These are phyloP conservation scores for Psophocarpus tetragonolobus DNA, from an alignment of 306 rosid genomes.

Conservation along the genomic window DNA sequence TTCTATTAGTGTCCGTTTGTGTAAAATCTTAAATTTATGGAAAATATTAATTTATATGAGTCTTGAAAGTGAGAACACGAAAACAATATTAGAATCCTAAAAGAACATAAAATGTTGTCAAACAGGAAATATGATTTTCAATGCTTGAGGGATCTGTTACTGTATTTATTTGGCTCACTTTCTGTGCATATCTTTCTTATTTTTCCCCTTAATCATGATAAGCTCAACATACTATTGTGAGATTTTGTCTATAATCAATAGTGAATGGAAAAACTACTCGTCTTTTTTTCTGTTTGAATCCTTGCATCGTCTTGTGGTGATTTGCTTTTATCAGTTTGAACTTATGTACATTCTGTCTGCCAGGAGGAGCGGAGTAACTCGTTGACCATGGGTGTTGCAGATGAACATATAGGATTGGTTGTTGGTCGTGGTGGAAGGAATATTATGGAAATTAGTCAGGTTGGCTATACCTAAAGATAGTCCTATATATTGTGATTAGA, in stretches of 20 bases:
- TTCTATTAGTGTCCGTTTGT: not conserved
- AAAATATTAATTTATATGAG: not conserved
- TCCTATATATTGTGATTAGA: conserved; percentile 15
- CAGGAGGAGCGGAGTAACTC: conserved; percentile 94
- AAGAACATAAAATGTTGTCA: not conserved
- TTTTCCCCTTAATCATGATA: not conserved
- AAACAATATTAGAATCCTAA: not conserved
- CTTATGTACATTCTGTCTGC: conserved; percentile 33
- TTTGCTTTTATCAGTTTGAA: conserved; percentile 16
- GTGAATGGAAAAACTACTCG: not conserved
- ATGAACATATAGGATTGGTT: conserved; percentile 89
- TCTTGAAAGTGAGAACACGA: not conserved
- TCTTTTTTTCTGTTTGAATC: conserved; percentile 16
- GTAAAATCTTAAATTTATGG: not conserved
- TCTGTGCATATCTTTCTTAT: not conserved
- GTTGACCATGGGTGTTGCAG: conserved; percentile 84
- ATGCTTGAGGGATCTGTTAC: conserved; percentile 12
- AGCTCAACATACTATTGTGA: not conserved
- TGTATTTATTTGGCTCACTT: not conserved
- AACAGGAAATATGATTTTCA: not conserved
- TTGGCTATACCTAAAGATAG: conserved; percentile 37
- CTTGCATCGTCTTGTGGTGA: conserved; percentile 14
- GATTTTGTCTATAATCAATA: conserved; percentile 9
- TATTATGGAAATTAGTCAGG: conserved; percentile 94
- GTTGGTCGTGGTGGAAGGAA: conserved; percentile 99